Percentiles rank a stretch among this genome's conserved stretches.
phyloP scores from a whole-genome alignment of 2,329 filamentous ascomycete genomes.

The Calonectria leucothoes region DNA sequence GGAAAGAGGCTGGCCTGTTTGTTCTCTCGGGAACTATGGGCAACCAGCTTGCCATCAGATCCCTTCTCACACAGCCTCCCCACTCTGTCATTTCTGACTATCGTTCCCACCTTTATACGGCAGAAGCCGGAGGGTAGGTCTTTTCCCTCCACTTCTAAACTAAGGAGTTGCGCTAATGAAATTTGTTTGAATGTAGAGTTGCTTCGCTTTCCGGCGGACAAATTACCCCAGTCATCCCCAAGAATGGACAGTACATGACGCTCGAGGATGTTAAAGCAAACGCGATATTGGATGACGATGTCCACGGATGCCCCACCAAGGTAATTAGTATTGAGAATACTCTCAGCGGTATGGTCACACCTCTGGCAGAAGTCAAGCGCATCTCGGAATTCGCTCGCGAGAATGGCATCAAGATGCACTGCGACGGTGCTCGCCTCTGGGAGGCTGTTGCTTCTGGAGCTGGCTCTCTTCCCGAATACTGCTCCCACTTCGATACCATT shows the following conservation, averaged over 20 bases:
- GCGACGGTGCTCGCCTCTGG: constrained; percentile 86
- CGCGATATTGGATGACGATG: constrained; percentile 73
- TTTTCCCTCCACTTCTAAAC: fast-evolving
- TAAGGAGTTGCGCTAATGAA: not conserved
- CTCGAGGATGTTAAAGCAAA: constrained; percentile 79
- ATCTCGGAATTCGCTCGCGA: constrained; percentile 78
- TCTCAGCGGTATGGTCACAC: constrained; percentile 81
- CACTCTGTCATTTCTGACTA: constrained; percentile 84
- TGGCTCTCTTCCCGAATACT: constrained; percentile 74
- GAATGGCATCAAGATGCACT: constrained; percentile 75
- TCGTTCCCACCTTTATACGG: constrained; percentile 80
- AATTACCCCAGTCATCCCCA: constrained; percentile 73
- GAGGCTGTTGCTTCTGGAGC: constrained; percentile 80
- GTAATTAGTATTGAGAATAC: constrained; percentile 91
- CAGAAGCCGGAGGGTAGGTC: constrained; percentile 70
- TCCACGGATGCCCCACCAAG: constrained; percentile 83
- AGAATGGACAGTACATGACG: constrained; percentile 79
- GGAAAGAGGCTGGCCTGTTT: constrained; percentile 82
- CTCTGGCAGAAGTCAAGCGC: constrained; percentile 74
- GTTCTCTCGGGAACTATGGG: constrained; percentile 95
- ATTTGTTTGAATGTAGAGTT: constrained; percentile 61
- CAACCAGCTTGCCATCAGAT: constrained; percentile 86
- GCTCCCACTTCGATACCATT: constrained; percentile 77
- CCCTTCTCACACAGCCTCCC: constrained; percentile 83
- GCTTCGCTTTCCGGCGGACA: constrained; percentile 78